A percentile compares a stretch with the other conserved stretches of the same genome.
phyloP scores from a whole-genome alignment of 352 stramenopile genomes.

The Phytopythium sindhum region DNA sequence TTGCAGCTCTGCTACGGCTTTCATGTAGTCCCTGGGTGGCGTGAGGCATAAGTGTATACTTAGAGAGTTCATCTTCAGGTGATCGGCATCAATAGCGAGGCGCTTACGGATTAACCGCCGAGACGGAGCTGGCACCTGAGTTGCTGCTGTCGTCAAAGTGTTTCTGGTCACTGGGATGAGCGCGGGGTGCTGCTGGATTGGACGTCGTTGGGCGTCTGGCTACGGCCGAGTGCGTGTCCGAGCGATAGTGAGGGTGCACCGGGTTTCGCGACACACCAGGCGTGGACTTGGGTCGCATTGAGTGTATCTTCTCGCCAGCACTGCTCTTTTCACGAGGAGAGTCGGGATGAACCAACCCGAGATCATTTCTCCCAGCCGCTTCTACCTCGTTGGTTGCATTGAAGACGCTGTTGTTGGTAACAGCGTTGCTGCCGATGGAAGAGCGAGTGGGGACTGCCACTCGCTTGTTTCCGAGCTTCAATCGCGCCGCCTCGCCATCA shows the following conservation, averaged over 20 bases:
- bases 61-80: background rate
- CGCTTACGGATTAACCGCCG: background rate
- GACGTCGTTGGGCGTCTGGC: slow-evolving; percentile 1
- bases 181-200: background rate
- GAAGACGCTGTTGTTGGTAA: background rate
- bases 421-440: background rate
- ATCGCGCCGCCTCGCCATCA: background rate
- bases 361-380: background rate
- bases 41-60: background rate
- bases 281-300: background rate
- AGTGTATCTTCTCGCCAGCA: background rate
- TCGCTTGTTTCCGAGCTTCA: background rate
- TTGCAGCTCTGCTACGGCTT: slow-evolving; percentile 4
- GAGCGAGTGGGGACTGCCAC: background rate
- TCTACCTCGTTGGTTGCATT: background rate
- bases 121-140: background rate
- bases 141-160: background rate
- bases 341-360: background rate
- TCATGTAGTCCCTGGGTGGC: background rate
- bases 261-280: background rate
- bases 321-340: background rate
- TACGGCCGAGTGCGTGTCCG: slow-evolving; percentile 1
- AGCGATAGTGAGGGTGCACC: background rate
- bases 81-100: background rate
- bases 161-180: background rate